Base-by-base conservation (phyloP, 176 grass and related monocot species). In the Coix lacrymajobi region DNA sequence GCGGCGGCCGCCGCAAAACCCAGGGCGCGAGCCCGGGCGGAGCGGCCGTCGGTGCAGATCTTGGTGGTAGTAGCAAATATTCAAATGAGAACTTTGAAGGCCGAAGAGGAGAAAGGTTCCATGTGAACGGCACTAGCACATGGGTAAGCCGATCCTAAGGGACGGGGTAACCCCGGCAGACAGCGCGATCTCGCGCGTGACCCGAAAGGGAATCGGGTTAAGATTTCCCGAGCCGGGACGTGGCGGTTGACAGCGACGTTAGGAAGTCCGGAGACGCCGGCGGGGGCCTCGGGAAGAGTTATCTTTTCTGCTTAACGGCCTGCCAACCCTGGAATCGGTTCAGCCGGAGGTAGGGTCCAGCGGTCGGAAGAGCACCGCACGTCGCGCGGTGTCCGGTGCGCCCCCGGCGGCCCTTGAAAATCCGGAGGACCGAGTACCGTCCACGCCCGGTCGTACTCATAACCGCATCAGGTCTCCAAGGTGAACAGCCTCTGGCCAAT, bases 381-480 rank as follows among this genome's bases (percentile, higher is more conserved):
- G 77, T 91, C 81, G 89, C 74, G 84, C 68, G 87, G 87, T 85
- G 82, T 89, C 82, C 76, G n/a, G n/a, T n/a, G n/a, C n/a, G n/a
- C 48, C n/a, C n/a, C n/a, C n/a, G 49, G 73, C 32, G 73, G 73
- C 73, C 77, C 77, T 28, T 85, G 83, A 85, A 85, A 78, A 78
- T 78, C 74, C 65, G 74, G 65, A 85, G 63, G 83, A 85, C 83
- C 75, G 83, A 78, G 63, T 86, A 77, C 76, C 68, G 64, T 79
- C 88, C 79, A 79, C 73, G 79, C 88, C 64, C 48, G 48, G 48
- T 52, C 48, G 48, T 87, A 87, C 85, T 84, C 85, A 91, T 87
- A 91, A 91, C 81, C 85, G 85, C 85, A 91, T 91, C 85, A 87
- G 76, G 88, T 90, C 88, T 90, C 88, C 84, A 90, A 90, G 88